Evolutionary conservation across 2,329 filamentous ascomycete genomes (phyloP).

Genomic region (Bipolaris oryzae): DNA sequence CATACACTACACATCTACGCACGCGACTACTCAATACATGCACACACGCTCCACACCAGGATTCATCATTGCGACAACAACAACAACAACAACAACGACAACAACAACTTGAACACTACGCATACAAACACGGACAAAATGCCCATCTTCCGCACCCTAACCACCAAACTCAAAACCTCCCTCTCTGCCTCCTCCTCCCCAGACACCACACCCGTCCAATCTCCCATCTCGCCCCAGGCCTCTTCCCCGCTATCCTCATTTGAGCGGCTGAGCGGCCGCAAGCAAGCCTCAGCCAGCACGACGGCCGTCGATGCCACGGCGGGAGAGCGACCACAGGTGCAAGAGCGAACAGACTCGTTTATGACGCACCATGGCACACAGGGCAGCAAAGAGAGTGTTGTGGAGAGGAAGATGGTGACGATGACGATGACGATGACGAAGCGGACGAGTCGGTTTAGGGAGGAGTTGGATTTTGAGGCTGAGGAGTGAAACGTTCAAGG

Average conservation of each 20-base stretch:
- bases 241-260: slow-evolving; percentile 22
- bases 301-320: slow-evolving; percentile 8
- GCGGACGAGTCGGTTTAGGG: slow-evolving; percentile 40
- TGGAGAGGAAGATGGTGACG: slow-evolving; percentile 27
- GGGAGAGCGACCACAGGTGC: slow-evolving; percentile 21
- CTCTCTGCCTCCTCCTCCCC: slow-evolving; percentile 34
- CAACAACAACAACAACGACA: background rate
- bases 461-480: slow-evolving; percentile 32
- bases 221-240: slow-evolving; percentile 24
- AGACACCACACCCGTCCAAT: slow-evolving; percentile 19
- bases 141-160: slow-evolving; percentile 40
- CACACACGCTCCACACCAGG: slow-evolving; percentile 1
- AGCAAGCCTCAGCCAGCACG: slow-evolving; percentile 14
- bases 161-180: slow-evolving; percentile 40
- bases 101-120: background rate
- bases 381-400: slow-evolving; percentile 19
- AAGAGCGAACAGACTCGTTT: slow-evolving; percentile 29
- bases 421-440: slow-evolving; percentile 25
- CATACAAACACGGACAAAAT: slow-evolving; percentile 19
- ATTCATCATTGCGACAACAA: background rate
- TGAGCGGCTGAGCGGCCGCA: slow-evolving; percentile 32
- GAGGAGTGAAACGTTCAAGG: slow-evolving; percentile 10
- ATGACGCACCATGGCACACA: slow-evolving; percentile 22
- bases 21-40: slow-evolving; percentile 5
- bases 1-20: background rate